phyloP scores from a whole-genome alignment of 2,329 filamentous ascomycete genomes.

The Colletotrichum trifolii region DNA sequence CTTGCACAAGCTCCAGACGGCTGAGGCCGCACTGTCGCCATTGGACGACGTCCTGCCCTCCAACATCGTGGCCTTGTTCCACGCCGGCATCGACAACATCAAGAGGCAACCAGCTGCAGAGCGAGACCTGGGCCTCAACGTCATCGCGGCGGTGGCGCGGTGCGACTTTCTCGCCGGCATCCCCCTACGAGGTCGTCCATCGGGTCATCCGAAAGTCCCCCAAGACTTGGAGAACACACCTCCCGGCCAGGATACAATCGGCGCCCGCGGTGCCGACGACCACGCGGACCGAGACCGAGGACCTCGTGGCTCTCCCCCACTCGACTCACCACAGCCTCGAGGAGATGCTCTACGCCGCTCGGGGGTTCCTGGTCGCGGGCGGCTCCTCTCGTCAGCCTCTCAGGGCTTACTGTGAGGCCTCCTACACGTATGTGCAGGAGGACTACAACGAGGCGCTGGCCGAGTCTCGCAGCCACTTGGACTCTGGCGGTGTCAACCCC shows the following conservation, averaged over 20 bases:
- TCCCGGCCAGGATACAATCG: slow-evolving; percentile 1
- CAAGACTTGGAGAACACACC: slow-evolving; percentile 2
- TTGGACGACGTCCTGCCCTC: slow-evolving; percentile 1
- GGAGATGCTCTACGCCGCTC: slow-evolving; percentile 15
- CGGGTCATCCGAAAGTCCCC: not conserved
- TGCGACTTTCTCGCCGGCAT: not conserved
- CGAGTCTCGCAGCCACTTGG: not conserved
- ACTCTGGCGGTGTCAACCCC: not conserved
- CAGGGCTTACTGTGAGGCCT: slow-evolving; percentile 10
- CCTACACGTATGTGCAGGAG: slow-evolving; percentile 4
- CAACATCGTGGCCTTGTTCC: slow-evolving; percentile 13
- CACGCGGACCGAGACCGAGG: not conserved
- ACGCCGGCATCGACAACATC: slow-evolving; percentile 9
- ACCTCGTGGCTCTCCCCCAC: not conserved
- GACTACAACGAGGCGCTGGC: not conserved
- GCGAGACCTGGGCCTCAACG: slow-evolving; percentile 12
- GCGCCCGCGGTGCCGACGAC: not conserved
- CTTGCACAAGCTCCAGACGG: slow-evolving; percentile 4
- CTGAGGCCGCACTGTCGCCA: not conserved
- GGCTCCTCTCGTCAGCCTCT: not conserved
- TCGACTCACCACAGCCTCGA: slow-evolving; percentile 21
- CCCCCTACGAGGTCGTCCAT: slow-evolving; percentile 1
- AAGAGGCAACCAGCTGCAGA: not conserved
- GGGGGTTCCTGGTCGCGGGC: slow-evolving; percentile 3
- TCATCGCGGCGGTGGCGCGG: slow-evolving; percentile 18